Evolutionary conservation across 768 basidiomycete genomes (phyloP).

Genomic region (Zangia roseola): DNA sequence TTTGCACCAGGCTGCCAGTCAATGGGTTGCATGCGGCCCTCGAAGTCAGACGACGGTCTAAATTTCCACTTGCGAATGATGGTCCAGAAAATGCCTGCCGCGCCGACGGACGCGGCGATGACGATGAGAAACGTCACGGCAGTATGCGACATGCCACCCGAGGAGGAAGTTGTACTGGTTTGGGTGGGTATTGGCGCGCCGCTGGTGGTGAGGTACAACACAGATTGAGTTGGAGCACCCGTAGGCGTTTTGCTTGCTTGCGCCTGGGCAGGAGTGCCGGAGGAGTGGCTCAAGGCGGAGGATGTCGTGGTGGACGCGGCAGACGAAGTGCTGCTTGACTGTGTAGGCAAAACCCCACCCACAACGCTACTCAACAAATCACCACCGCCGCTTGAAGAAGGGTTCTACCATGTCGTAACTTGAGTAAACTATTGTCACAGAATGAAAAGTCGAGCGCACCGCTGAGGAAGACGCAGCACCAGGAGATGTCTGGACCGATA

Average conservation of each 20-base stretch:
- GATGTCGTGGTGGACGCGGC: conserved; percentile 16
- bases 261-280: conserved; percentile 11
- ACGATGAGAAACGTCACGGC: conserved; percentile 64
- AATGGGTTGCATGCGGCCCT: conserved; percentile 83
- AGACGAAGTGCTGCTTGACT: conserved; percentile 20
- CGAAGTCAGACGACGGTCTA: conserved; percentile 74
- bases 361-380: conserved; percentile 10
- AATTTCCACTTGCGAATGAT: conserved; percentile 93
- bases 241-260: conserved; percentile 34
- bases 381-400: conserved; percentile 8
- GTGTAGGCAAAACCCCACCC: conserved; percentile 11
- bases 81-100: conserved; percentile 77
- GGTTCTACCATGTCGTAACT: conserved; percentile 5
- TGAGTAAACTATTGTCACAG: conserved; percentile 1
- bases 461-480: conserved; percentile 12
- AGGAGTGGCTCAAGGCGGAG: conserved; percentile 15
- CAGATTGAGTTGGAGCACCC: conserved; percentile 47
- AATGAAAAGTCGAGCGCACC: conserved; percentile 14
- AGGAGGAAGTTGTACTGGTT: conserved; percentile 14
- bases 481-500: conserved; percentile 13
- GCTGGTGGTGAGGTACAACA: conserved; percentile 35
- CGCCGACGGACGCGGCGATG: conserved; percentile 67
- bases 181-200: conserved; percentile 22
- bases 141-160: conserved; percentile 42
- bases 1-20: conserved; percentile 74